These are phyloP conservation scores for Purpureocillium takamizusanense DNA, from an alignment of 2,329 filamentous ascomycete species.

Conservation along the genomic window DNA sequence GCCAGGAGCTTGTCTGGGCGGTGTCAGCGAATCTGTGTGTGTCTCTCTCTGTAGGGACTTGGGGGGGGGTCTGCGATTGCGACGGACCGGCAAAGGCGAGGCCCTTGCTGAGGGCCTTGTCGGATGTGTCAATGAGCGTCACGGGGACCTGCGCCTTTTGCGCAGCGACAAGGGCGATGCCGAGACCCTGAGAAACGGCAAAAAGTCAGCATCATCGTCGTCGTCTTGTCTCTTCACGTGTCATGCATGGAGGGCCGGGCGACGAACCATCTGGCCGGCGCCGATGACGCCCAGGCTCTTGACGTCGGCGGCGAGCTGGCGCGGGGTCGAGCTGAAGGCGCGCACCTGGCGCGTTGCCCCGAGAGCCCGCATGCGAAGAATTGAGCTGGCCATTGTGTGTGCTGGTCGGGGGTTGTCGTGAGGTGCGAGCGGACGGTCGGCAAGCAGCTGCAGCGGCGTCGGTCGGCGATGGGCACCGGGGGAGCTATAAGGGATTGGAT, in stretches of 20 bases:
- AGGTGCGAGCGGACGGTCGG: too few species aligned
- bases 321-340: constrained; percentile 61
- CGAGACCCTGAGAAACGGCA: too few species aligned
- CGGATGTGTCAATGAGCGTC: constrained; percentile 73
- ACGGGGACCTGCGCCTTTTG: constrained; percentile 77
- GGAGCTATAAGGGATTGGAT: constrained; percentile 12
- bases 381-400: constrained; percentile 28
- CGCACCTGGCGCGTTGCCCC: constrained; percentile 32
- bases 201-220: too few species aligned
- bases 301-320: constrained; percentile 58
- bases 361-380: constrained; percentile 27
- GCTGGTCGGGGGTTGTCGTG: too few species aligned
- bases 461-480: too few species aligned
- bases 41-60: not conserved
- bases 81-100: constrained; percentile 73
- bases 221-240: constrained; percentile 8
- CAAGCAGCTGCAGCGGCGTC: too few species aligned
- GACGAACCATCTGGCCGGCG: constrained; percentile 85
- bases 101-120: constrained; percentile 80
- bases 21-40: constrained; percentile 1
- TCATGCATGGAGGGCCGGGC: constrained; percentile 4
- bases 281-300: constrained; percentile 87
- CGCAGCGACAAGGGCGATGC: constrained; percentile 90
- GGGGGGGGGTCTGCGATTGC: not conserved
- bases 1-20: constrained; percentile 74